phyloP scores from a whole-genome alignment of 2,329 filamentous ascomycete genomes.

The Arachnopeziza araneosa region DNA sequence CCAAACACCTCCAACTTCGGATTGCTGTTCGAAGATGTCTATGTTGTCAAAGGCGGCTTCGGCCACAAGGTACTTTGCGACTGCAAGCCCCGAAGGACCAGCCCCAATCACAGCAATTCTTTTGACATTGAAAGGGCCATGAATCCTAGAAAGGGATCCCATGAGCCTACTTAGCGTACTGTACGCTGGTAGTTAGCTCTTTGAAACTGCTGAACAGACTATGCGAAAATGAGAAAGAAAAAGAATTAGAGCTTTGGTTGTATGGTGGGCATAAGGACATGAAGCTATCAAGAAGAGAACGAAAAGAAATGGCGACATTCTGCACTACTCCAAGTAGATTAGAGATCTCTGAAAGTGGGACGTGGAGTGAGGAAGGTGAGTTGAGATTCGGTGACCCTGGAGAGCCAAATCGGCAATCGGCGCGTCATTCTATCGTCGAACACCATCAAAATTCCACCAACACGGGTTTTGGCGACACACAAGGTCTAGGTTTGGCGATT shows the following conservation, averaged over 20 bases:
- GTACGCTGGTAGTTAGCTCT: not conserved
- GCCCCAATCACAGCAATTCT: constrained; percentile 76
- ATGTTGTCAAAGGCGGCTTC: constrained; percentile 66
- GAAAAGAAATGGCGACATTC: not conserved
- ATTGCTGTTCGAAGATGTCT: constrained; percentile 76
- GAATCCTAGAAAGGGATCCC: constrained; percentile 15
- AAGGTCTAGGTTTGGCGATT: not conserved
- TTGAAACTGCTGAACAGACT: not conserved
- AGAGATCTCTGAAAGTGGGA: not conserved
- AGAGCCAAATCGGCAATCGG: not conserved
- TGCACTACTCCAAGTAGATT: not conserved
- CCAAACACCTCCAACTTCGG: constrained; percentile 77
- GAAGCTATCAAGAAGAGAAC: not conserved
- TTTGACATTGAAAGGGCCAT: constrained; percentile 37
- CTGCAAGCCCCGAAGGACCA: constrained; percentile 71
- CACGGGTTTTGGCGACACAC: not conserved
- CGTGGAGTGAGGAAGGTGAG: not conserved
- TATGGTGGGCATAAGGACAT: not conserved
- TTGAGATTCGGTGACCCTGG: not conserved
- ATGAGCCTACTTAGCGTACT: constrained; percentile 8
- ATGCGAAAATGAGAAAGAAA: not conserved
- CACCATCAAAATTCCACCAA: not conserved
- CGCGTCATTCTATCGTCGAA: not conserved
- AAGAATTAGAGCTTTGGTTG: not conserved
- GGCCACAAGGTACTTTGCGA: constrained; percentile 73